phyloP scores from a whole-genome alignment of 2,329 filamentous ascomycete species.

The Leptographium procerum region DNA sequence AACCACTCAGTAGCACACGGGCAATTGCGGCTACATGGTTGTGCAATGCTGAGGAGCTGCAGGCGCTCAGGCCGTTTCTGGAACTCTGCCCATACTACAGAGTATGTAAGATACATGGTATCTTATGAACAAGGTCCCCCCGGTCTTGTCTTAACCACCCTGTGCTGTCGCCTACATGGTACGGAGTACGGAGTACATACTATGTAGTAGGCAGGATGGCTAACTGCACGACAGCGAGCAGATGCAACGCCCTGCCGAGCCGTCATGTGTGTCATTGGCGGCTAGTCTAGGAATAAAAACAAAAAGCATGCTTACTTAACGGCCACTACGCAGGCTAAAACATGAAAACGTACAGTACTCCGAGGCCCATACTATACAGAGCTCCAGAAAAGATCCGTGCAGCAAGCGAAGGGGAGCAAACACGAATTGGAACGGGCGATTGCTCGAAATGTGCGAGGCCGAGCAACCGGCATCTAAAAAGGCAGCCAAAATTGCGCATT shows the following conservation, averaged over 20 bases:
- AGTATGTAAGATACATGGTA: no score
- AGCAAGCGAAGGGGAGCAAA: background rate
- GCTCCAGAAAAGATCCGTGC: background rate
- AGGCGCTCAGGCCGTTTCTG: background rate
- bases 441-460: background rate
- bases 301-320: background rate
- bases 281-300: background rate
- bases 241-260: background rate
- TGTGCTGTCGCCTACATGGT: background rate
- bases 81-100: no score
- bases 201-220: no score
- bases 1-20: background rate
- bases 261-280: background rate
- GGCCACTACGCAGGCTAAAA: background rate
- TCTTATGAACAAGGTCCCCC: background rate
- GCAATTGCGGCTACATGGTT: background rate
- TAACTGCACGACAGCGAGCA: background rate
- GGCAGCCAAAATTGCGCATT: background rate
- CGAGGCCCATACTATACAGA: background rate
- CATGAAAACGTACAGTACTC: background rate
- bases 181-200: no score
- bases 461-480: background rate
- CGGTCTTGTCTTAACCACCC: background rate
- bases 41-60: background rate
- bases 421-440: background rate